These are phyloP conservation scores for Microbotryomycetes sp. DNA, from an alignment of 1,284 basidiomycete species.

Conservation along the genomic window DNA sequence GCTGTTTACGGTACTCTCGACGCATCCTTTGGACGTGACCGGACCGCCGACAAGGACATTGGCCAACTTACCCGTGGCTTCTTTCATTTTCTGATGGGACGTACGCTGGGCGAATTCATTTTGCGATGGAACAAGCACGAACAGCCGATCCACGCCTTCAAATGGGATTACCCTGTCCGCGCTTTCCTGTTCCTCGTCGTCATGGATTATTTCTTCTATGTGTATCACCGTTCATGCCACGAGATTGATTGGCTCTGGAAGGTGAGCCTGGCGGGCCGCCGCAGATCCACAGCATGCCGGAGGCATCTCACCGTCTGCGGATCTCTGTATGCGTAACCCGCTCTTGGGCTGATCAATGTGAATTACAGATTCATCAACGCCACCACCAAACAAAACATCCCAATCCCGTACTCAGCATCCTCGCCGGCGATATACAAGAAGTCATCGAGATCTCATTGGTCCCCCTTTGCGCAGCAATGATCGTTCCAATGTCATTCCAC, in stretches of 20 bases:
- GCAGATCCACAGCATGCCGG: too few relatives aligned
- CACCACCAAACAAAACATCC: background rate
- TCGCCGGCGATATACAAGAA: background rate
- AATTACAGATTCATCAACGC: background rate
- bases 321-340: too few relatives aligned
- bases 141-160: background rate
- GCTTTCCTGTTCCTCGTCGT: background rate
- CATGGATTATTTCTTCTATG: slow-evolving; percentile 5
- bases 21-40: background rate
- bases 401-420: background rate
- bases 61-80: background rate
- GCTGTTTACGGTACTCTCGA: background rate
- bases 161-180: background rate
- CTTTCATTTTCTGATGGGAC: background rate
- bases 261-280: too few relatives aligned
- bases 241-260: slow-evolving; percentile 18
- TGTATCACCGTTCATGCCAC: slow-evolving; percentile 16
- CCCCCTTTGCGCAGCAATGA: background rate
- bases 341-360: too few relatives aligned
- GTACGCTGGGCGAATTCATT: background rate
- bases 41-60: background rate
- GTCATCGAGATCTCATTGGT: slow-evolving; percentile 2
- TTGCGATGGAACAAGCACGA: background rate
- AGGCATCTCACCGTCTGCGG: too few relatives aligned
- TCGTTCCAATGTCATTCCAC: slow-evolving; percentile 5